Evolutionary conservation across 2,329 filamentous ascomycete species (phyloP).

Genomic region (Aureobasidium melanogenum): DNA sequence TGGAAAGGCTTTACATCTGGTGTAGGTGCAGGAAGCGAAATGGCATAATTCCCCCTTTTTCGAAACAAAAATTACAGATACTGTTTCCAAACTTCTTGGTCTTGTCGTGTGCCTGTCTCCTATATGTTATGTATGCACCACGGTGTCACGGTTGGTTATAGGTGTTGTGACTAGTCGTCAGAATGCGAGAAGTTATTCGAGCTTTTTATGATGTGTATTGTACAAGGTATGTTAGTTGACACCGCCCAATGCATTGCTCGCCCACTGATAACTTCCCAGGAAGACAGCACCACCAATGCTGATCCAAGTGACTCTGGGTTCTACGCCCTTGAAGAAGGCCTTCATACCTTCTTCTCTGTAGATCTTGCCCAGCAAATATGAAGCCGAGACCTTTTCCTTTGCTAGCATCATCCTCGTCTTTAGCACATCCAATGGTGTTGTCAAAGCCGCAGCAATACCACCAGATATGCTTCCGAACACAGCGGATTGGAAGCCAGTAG

Average conservation of each 20-base stretch:
- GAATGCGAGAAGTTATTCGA: too few relatives aligned
- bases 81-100: not conserved
- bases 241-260: constrained; percentile 61
- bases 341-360: constrained; percentile 53
- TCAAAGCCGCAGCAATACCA: constrained; percentile 75
- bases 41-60: constrained; percentile 10
- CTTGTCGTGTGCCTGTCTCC: not conserved
- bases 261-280: constrained; percentile 86
- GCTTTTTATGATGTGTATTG: not conserved
- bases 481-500: constrained; percentile 70
- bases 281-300: constrained; percentile 91
- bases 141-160: too few relatives aligned
- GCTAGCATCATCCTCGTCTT: constrained; percentile 96
- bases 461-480: constrained; percentile 77
- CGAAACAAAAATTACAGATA: not conserved
- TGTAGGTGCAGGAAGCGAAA: constrained; percentile 12
- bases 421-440: constrained; percentile 88
- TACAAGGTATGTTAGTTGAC: constrained; percentile 2
- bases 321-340: constrained; percentile 68
- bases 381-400: constrained; percentile 53
- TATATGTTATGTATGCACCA: not conserved
- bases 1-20: constrained; percentile 10
- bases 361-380: constrained; percentile 55
- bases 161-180: too few relatives aligned
- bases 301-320: constrained; percentile 87